These are phyloP conservation scores for Penicillium malachiteum DNA, from an alignment of 495 filamentous ascomycete species.

Conservation along the genomic window DNA sequence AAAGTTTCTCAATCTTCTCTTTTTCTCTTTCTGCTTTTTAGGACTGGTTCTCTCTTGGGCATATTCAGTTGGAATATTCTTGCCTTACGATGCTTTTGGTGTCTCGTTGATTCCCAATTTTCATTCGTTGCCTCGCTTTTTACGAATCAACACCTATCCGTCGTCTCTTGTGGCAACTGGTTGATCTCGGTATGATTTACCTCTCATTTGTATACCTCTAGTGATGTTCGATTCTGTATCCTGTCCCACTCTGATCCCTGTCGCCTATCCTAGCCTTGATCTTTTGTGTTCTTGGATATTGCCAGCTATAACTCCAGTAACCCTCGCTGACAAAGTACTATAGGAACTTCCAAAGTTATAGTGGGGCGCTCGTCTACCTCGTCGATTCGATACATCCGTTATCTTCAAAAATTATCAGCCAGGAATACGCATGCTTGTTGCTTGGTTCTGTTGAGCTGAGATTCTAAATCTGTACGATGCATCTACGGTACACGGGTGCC, in stretches of 20 bases:
- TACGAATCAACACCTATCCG: background rate
- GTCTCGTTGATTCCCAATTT: background rate
- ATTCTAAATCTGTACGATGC: slow-evolving; percentile 20
- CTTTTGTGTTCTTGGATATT: no score
- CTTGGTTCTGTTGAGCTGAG: background rate
- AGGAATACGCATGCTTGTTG: background rate
- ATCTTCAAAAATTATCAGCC: background rate
- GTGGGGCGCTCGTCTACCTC: no score
- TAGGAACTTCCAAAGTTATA: no score
- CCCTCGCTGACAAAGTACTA: no score
- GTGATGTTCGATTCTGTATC: no score
- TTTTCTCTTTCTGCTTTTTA: slow-evolving; percentile 4
- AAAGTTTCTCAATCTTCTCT: background rate
- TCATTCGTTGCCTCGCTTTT: background rate
- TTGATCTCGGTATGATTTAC: no score
- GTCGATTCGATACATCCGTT: no score
- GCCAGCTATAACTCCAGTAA: no score
- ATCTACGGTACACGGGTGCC: slow-evolving; percentile 30
- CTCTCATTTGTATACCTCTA: no score
- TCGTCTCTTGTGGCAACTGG: background rate
- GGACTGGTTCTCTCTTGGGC: background rate
- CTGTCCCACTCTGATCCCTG: no score
- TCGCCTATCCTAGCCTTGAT: no score
- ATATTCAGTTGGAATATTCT: background rate
- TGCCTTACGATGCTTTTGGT: background rate